Conservation (phyloP, 805 yeast genomes). For the Metschnikowia sp. region DNA sequence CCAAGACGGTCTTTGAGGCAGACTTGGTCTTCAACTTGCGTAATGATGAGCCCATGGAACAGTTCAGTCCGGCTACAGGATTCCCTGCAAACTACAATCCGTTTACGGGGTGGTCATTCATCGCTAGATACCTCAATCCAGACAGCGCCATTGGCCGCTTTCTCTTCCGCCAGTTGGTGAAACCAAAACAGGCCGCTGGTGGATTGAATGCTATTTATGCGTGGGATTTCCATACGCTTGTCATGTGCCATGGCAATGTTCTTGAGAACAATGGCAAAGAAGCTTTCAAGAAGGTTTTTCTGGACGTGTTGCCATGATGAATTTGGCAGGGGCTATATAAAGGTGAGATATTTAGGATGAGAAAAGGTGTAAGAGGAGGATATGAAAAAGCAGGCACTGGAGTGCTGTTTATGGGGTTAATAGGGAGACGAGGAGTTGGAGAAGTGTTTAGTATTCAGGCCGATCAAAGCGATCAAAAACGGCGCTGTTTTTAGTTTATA, state of each 20-base stretch:
- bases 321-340: neutral
- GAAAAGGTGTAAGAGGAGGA: neutral
- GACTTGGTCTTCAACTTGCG: constrained; percentile 57
- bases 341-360: neutral
- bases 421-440: too few species aligned
- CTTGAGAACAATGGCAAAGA: constrained; percentile 15
- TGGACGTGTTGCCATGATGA: neutral
- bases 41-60: constrained; percentile 41
- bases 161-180: constrained; percentile 23
- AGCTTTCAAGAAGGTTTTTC: constrained; percentile 16
- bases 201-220: constrained; percentile 21
- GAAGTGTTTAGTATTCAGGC: too few species aligned
- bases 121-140: constrained; percentile 42
- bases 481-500: too few species aligned
- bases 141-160: constrained; percentile 34
- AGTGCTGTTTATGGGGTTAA: too few species aligned
- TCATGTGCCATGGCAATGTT: constrained; percentile 24
- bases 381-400: neutral
- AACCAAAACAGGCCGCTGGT: constrained; percentile 6
- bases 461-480: too few species aligned
- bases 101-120: constrained; percentile 41
- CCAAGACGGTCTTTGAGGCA: constrained; percentile 53
- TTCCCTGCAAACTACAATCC: constrained; percentile 42
- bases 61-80: constrained; percentile 44
- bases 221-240: constrained; percentile 26